Base-by-base conservation (phyloP, 345 rosid species). In the Gossypium ekmanianum region DNA sequence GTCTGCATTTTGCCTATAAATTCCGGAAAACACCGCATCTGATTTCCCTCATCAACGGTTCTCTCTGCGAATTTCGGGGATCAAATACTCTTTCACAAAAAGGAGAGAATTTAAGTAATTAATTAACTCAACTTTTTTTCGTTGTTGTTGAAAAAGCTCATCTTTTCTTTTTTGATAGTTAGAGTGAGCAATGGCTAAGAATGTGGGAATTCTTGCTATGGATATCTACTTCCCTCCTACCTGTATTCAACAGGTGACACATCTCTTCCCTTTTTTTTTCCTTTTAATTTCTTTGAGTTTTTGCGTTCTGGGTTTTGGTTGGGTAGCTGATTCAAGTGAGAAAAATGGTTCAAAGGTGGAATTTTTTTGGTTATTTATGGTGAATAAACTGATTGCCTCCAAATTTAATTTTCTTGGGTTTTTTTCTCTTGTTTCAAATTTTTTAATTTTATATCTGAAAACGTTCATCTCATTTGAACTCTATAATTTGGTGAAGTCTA, bases 191-290 rank as follows among this genome's bases (percentile, higher is more conserved):
- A 96, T 96, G 99, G 91, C 95, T 68, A 89, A 89, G 90, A 92
- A 96, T 87, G 98, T 96, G 47, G 99, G 99, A 74, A 88, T 96
- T 79, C 84, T 96, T 68, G 98, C 99, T 75, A 74, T 93, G 85
- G 98, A 96, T 62, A 92, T 96, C 82, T 96, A 96, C 82, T 96
- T 96, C 85, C 99, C 99, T 83, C 97, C 97, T 12, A 87, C 95
- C 75, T 96, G 90, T 79, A 85, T 96, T 84, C 95, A 88, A 74
- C 99, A 96, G 97, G 99, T 93, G 1, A 68, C 51, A 10, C 57
- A 0, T 57, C 20, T 51, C 56, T 72, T 75, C 20, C 74, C 61
- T 66, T 75, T 41, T 54, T 75, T 59, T 7, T 24, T 5, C 1
- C 27, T 59, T 24, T 12, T 12, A 11, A 9, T 9, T 47, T 34